These are phyloP conservation scores for Salix suchowensis DNA, from an alignment of 345 rosid species.

Conservation along the genomic window DNA sequence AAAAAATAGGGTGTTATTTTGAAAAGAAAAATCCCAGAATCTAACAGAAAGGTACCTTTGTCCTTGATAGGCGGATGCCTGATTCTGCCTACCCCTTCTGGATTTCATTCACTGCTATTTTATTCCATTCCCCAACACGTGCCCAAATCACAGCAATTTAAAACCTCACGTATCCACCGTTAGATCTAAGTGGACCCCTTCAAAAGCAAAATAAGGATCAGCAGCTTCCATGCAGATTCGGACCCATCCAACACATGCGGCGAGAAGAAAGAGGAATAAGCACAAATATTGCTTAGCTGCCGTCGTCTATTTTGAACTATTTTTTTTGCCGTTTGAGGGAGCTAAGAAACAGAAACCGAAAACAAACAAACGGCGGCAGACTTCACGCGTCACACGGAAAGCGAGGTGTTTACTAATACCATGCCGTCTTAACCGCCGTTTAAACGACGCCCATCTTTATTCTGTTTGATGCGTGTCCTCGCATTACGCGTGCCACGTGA, in stretches of 20 bases:
- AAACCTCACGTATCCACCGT: not conserved
- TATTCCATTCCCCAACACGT: not conserved
- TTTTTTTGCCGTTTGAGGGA: not conserved
- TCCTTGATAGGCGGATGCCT: not conserved
- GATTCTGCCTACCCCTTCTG: not conserved
- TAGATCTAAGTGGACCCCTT: constrained; percentile 13
- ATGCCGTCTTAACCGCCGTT: not conserved
- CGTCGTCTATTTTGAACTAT: not conserved
- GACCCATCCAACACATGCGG: not conserved
- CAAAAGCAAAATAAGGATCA: not conserved
- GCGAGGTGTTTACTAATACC: not conserved
- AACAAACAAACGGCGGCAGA: not conserved
- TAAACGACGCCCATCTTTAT: not conserved
- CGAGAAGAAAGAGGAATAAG: not conserved
- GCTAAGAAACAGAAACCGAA: not conserved
- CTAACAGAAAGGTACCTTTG: not conserved
- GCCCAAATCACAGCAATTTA: not conserved
- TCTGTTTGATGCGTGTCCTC: not conserved
- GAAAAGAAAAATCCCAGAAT: not conserved
- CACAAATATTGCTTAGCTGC: not conserved
- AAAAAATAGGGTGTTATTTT: too few relatives aligned
- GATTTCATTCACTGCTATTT: not conserved
- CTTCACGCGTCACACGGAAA: not conserved
- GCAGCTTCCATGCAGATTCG: not conserved
- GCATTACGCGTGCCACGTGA: not conserved